phyloP scores from a whole-genome alignment of 2,329 filamentous ascomycete species.

The Aspergillus chevalieri region DNA sequence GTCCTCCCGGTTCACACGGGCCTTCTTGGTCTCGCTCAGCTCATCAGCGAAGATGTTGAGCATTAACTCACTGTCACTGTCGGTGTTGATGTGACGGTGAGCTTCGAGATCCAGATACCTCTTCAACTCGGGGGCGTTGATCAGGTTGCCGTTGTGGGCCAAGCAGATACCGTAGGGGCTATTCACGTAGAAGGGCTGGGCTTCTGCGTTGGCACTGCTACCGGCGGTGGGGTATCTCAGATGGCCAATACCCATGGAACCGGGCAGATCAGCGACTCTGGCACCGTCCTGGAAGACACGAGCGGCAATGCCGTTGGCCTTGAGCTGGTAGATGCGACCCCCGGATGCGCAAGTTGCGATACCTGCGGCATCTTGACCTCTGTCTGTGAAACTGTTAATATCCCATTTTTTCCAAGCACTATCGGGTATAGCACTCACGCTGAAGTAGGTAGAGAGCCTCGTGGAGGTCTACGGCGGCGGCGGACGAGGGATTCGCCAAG shows the following conservation, averaged over 20 bases:
- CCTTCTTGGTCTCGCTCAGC: constrained; percentile 72
- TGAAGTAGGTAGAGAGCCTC: constrained; percentile 67
- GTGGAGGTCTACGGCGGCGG: constrained; percentile 59
- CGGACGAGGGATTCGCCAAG: constrained; percentile 50
- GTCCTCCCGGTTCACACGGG: constrained; percentile 71
- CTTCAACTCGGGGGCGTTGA: constrained; percentile 67
- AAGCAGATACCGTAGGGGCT: constrained; percentile 75
- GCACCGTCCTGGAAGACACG: constrained; percentile 79
- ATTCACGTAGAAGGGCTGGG: constrained; percentile 91
- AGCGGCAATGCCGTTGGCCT: constrained; percentile 81
- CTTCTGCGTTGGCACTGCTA: constrained; percentile 75
- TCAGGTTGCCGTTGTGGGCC: constrained; percentile 81
- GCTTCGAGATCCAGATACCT: constrained; percentile 69
- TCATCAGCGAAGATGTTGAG: constrained; percentile 83
- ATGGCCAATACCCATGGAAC: constrained; percentile 81
- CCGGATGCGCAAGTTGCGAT: constrained; percentile 70
- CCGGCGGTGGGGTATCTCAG: constrained; percentile 86
- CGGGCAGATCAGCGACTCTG: constrained; percentile 66
- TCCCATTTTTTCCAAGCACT: background rate
- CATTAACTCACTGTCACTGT: constrained; percentile 81
- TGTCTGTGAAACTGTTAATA: constrained; percentile 37
- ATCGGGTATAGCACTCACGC: constrained; percentile 28
- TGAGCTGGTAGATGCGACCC: constrained; percentile 80
- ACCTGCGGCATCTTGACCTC: constrained; percentile 82
- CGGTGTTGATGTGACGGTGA: constrained; percentile 82